A percentile compares a stretch with the other conserved stretches of the same genome.
These are phyloP conservation scores for Penicillium nordicum DNA, from an alignment of 2,329 filamentous ascomycete genomes.

Conservation along the genomic window DNA sequence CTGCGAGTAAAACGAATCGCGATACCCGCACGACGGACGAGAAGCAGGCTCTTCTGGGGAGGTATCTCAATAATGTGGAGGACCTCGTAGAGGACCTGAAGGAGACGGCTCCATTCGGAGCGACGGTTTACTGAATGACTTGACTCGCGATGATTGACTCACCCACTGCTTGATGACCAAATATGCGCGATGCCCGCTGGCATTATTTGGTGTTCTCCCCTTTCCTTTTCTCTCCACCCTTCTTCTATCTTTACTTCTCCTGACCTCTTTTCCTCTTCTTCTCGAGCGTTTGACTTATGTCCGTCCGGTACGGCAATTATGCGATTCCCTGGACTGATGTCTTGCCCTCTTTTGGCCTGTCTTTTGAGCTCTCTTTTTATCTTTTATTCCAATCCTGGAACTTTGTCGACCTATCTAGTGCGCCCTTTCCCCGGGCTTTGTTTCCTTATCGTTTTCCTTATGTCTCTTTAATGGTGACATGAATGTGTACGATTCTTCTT, in stretches of 20 bases:
- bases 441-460: slow-evolving; percentile 12
- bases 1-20: slow-evolving; percentile 26
- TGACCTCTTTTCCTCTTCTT: slow-evolving; percentile 3
- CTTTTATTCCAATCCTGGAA: slow-evolving; percentile 14
- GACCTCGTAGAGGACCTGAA: slow-evolving; percentile 80
- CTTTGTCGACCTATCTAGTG: slow-evolving; percentile 13
- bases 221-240: neutral
- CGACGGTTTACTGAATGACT: slow-evolving; percentile 40
- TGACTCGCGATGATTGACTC: slow-evolving; percentile 14
- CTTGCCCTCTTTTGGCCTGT: slow-evolving; percentile 6
- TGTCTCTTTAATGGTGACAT: slow-evolving; percentile 29
- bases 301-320: slow-evolving; percentile 24
- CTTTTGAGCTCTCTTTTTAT: slow-evolving; percentile 10
- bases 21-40: slow-evolving; percentile 68
- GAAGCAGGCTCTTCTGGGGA: slow-evolving; percentile 74
- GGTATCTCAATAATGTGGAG: slow-evolving; percentile 77
- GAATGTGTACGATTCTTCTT: slow-evolving; percentile 25
- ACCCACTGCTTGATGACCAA: slow-evolving; percentile 8
- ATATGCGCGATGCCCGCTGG: slow-evolving; percentile 23
- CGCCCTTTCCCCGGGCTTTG: slow-evolving; percentile 3
- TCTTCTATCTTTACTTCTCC: slow-evolving; percentile 6
- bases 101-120: slow-evolving; percentile 71
- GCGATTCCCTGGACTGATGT: slow-evolving; percentile 8
- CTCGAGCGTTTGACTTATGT: slow-evolving; percentile 13
- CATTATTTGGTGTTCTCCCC: slow-evolving; percentile 15